phyloP scores from a whole-genome alignment of 2,329 filamentous ascomycete species.

The Stenocarpella maydis region DNA sequence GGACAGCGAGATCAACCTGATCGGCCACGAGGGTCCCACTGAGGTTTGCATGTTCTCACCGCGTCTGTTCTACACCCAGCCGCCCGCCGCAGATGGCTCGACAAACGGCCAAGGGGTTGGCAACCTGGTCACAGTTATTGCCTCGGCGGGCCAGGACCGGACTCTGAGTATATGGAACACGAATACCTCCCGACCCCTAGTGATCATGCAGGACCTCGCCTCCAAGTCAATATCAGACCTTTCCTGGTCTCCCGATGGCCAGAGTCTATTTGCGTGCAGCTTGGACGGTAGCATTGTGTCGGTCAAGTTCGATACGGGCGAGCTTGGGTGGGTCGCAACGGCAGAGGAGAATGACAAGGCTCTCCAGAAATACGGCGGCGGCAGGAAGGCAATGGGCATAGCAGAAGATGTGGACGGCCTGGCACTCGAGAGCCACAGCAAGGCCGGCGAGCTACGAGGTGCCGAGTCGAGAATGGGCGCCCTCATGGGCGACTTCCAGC shows the following conservation, averaged over 20 bases:
- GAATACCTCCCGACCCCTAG: slow-evolving; percentile 87
- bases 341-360: slow-evolving; percentile 91
- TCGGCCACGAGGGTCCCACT: slow-evolving; percentile 95
- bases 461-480: slow-evolving; percentile 97
- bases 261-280: slow-evolving; percentile 84
- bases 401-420: slow-evolving; percentile 92
- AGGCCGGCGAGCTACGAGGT: slow-evolving; percentile 86
- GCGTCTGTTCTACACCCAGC: slow-evolving; percentile 79
- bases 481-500: slow-evolving; percentile 86
- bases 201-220: slow-evolving; percentile 88
- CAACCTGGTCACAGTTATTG: slow-evolving; percentile 85
- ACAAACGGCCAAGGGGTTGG: slow-evolving; percentile 56
- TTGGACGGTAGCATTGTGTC: slow-evolving; percentile 89
- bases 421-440: slow-evolving; percentile 88
- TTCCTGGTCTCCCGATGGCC: slow-evolving; percentile 92
- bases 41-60: slow-evolving; percentile 98
- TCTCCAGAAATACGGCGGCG: slow-evolving; percentile 89
- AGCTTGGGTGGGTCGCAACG: slow-evolving; percentile 88
- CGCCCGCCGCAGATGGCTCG: slow-evolving; percentile 64
- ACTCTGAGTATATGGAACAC: slow-evolving; percentile 98
- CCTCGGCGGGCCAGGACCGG: slow-evolving; percentile 96
- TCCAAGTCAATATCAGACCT: slow-evolving; percentile 94
- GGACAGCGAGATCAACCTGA: slow-evolving; percentile 97
- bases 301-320: slow-evolving; percentile 82
- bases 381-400: slow-evolving; percentile 87